Conservation (phyloP, 2,329 filamentous ascomycete species). For the Chaetomiaceae sp. region DNA sequence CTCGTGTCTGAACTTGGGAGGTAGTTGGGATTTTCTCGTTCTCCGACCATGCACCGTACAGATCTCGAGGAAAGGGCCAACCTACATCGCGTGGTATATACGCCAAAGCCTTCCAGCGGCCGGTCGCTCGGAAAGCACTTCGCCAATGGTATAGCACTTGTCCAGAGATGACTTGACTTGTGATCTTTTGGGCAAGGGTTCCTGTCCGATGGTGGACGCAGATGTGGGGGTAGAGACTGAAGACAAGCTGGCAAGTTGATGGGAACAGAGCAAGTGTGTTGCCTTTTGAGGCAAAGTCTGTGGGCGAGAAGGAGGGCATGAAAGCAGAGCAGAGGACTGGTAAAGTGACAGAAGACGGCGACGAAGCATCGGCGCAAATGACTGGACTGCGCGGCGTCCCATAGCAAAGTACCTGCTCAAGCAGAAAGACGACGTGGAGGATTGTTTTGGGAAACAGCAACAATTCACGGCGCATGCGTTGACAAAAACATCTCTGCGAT, state of each 20-base stretch:
- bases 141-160: constrained; percentile 19
- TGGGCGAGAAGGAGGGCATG: not conserved
- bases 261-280: constrained; percentile 14
- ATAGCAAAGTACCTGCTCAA: constrained; percentile 6
- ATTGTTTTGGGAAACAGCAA: not conserved
- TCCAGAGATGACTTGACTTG: constrained; percentile 17
- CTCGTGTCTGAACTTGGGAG: constrained; percentile 12
- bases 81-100: constrained; percentile 20
- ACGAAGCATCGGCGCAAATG: constrained; percentile 5
- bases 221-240: constrained; percentile 9
- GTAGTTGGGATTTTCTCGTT: constrained; percentile 7
- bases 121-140: constrained; percentile 20
- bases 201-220: constrained; percentile 12
- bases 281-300: constrained; percentile 7
- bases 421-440: too few species aligned
- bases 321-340: constrained; percentile 3
- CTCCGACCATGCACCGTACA: constrained; percentile 6
- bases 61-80: constrained; percentile 13
- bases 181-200: constrained; percentile 13
- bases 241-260: constrained; percentile 14
- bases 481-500: too few species aligned
- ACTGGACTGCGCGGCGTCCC: constrained; percentile 6
- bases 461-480: too few species aligned
- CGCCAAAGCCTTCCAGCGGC: constrained; percentile 17
- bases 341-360: constrained; percentile 9